Conservation (phyloP, 139 green algal species). For the Picochlorum sp. region DNA sequence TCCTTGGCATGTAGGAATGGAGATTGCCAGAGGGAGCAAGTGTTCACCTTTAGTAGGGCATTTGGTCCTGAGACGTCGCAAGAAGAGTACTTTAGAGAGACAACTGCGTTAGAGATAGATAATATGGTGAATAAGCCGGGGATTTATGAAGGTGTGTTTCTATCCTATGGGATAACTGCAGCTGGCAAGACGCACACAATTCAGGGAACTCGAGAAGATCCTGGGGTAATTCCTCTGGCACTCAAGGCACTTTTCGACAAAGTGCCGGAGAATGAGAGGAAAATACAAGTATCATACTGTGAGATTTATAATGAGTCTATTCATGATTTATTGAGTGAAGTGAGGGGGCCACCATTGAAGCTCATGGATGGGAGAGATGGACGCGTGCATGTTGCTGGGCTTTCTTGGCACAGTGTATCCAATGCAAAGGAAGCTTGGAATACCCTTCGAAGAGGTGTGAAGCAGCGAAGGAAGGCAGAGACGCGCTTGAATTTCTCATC, state of each 20-base stretch:
- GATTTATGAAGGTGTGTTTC: conserved; percentile 43
- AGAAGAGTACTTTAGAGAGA: conserved; percentile 29
- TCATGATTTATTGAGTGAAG: conserved; percentile 57
- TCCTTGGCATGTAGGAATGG: conserved; percentile 40
- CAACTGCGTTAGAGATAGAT: conserved; percentile 20
- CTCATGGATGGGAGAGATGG: conserved; percentile 50
- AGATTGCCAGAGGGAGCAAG: conserved; percentile 32
- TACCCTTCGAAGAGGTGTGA: conserved; percentile 30
- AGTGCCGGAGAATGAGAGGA: conserved; percentile 13
- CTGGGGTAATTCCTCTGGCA: conserved; percentile 53
- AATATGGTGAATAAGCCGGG: conserved; percentile 43
- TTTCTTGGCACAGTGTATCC: conserved; percentile 26
- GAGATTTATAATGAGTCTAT: conserved; percentile 74
- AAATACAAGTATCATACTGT: conserved; percentile 34
- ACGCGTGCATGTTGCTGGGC: conserved; percentile 36
- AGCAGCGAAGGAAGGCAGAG: conserved; percentile 40
- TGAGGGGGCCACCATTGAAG: conserved; percentile 20
- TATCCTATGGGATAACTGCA: conserved; percentile 73
- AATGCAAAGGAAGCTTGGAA: conserved; percentile 35
- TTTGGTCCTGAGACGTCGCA: conserved; percentile 42
- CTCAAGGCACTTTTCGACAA: conserved; percentile 50
- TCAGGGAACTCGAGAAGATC: conserved; percentile 41
- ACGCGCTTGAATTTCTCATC: conserved; percentile 61
- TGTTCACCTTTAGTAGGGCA: conserved; percentile 52
- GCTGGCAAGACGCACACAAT: conserved; percentile 78